These are phyloP conservation scores for Rhodotorula sp. DNA, from an alignment of 1,284 basidiomycete species.

Conservation along the genomic window DNA sequence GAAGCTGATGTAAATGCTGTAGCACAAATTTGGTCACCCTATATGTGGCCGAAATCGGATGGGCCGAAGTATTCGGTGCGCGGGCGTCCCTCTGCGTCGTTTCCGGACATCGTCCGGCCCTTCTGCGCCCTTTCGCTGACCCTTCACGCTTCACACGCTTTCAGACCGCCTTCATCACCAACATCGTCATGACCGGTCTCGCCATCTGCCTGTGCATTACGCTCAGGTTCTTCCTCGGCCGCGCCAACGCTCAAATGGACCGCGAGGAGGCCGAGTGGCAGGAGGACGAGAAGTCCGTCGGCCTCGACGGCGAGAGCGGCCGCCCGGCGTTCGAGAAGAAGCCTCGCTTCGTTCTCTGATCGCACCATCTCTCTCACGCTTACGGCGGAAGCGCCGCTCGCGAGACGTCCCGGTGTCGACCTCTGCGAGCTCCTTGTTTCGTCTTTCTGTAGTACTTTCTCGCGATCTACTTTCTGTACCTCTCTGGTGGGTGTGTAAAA, in stretches of 20 bases:
- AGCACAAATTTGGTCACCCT: constrained; percentile 1
- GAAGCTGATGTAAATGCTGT: not conserved
- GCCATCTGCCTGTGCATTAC: not conserved
- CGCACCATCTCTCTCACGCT: too few species aligned
- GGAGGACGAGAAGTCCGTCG: not conserved
- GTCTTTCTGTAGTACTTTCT: too few species aligned
- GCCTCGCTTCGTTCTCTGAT: too few species aligned
- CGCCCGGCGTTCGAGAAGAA: too few species aligned
- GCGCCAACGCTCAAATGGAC: constrained; percentile 4
- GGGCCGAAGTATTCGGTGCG: not conserved
- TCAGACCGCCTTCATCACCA: not conserved
- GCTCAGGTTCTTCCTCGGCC: not conserved
- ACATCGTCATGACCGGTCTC: not conserved
- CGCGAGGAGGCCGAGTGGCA: not conserved
- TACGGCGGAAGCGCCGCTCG: too few species aligned
- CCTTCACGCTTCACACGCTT: not conserved
- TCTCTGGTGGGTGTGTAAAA: too few species aligned
- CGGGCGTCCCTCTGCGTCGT: not conserved
- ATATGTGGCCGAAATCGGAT: not conserved
- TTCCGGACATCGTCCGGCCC: not conserved
- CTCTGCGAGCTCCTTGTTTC: too few species aligned
- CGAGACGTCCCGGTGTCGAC: too few species aligned
- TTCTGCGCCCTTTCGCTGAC: not conserved
- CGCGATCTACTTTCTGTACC: too few species aligned
- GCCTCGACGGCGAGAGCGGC: not conserved